Evolutionary conservation across 306 rosid genomes (phyloP), one percentile per base, ranked within the genome.

Genomic region (Pyrus bretschneideri): DNA sequence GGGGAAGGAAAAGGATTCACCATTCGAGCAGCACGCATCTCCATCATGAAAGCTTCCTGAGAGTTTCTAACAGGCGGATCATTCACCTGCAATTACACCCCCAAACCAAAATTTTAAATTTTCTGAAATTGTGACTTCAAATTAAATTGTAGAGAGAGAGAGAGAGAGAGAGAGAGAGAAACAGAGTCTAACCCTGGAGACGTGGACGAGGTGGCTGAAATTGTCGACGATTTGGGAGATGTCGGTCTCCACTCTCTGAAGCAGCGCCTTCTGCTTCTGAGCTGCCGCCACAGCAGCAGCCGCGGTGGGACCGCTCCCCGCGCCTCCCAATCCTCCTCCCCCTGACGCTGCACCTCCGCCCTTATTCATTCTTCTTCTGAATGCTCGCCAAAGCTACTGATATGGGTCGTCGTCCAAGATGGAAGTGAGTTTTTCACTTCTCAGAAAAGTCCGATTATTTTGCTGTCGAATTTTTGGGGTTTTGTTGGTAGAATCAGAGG

Each of bases 11-110:
- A 54, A 11, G 61, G 25, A 35, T 85, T 80, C 74, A 92, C 97
- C 97, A 92, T 90, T 80, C 93, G 86, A 57, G 93, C 91, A 27
- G 89, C 97, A 74, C 95, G 95, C 93, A 85, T 92, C 80, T 94
- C 98, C 93, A 89, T 90, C 97, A 92, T 92, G 79, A 92, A 90
- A 77, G 95, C 86, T 78, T 94, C 97, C 83, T 90, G 97, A 21
- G 96, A 90, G 79, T 94, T 94, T 79, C 96, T 87, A 54, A 94
- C 98, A 9, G 96, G 88, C 35, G 88, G 91, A 22, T 92, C 98
- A 76, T 85, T 90, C 80, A 90, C 97, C 97, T 92, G 71, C 80
- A 78, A 68, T 40, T 40, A 70, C 55, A 64, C 31, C 57, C 18
- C 18, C 18, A 52, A 52, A 52, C 21, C 21, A 52, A 52, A 51